Percentiles rank a stretch among this genome's conserved stretches.
Evolutionary conservation across 2,329 filamentous ascomycete species (phyloP).

Genomic region (Tolypocladium cylindrosporum): DNA sequence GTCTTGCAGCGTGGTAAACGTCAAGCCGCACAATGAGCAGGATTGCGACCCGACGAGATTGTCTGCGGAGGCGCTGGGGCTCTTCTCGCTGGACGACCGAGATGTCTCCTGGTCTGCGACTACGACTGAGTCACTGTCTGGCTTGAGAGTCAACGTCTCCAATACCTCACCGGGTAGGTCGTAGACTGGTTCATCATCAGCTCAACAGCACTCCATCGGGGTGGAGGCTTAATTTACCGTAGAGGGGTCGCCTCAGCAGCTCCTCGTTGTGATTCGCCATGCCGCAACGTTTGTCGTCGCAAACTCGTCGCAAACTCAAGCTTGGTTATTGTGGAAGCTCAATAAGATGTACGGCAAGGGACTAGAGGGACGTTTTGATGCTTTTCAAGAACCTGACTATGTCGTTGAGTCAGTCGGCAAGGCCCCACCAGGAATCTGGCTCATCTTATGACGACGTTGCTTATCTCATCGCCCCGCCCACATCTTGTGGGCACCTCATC

Average conservation of each 20-base stretch:
- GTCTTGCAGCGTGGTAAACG: conserved; percentile 64
- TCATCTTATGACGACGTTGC: neutral
- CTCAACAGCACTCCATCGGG: neutral
- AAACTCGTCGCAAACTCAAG: neutral
- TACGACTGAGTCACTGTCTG: conserved; percentile 17
- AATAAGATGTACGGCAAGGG: neutral
- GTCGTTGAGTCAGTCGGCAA: neutral
- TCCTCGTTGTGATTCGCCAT: conserved; percentile 24
- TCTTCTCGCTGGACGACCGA: conserved; percentile 12
- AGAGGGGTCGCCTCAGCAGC: conserved; percentile 39
- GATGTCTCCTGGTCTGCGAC: conserved; percentile 11
- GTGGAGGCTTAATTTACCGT: conserved; percentile 25
- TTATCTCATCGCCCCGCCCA: neutral
- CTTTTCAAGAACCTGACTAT: neutral
- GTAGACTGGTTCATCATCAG: conserved; percentile 51
- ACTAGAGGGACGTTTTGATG: neutral
- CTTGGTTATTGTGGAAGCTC: neutral
- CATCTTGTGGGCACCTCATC: neutral
- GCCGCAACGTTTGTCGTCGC: conserved; percentile 7
- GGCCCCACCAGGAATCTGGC: neutral
- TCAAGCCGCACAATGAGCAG: conserved; percentile 69
- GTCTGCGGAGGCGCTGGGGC: conserved; percentile 18
- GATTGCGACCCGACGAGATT: conserved; percentile 53
- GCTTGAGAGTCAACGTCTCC: conserved; percentile 46
- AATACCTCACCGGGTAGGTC: conserved; percentile 70